Evolutionary conservation across 1,284 basidiomycete genomes (phyloP).

Genomic region (Moniliella sp.): DNA sequence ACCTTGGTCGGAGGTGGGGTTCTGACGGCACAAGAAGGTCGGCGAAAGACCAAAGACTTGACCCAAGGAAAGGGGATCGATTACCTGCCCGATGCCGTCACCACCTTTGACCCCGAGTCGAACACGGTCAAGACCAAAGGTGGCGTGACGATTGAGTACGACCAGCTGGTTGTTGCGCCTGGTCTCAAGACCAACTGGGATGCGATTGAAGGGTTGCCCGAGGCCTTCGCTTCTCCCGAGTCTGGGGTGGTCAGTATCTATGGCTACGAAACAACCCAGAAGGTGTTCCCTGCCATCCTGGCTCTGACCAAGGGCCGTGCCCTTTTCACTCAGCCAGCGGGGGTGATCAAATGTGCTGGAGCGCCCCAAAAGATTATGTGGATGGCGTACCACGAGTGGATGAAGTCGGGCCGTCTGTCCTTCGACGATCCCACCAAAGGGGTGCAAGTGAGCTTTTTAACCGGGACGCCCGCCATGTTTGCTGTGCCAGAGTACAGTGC

Average conservation of each 20-base stretch:
- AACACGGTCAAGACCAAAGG: slow-evolving; percentile 54
- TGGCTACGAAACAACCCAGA: slow-evolving; percentile 38
- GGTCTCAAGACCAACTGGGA: slow-evolving; percentile 61
- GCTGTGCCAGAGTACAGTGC: slow-evolving; percentile 62
- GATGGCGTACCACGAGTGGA: too few species aligned
- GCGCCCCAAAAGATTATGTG: too few species aligned
- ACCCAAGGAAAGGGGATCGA: neutral
- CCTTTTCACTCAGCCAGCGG: too few species aligned
- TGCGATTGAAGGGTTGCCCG: slow-evolving; percentile 52
- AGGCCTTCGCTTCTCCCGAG: slow-evolving; percentile 52
- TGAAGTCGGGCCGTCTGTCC: slow-evolving; percentile 16
- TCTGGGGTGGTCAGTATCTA: slow-evolving; percentile 86
- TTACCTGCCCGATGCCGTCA: too few species aligned
- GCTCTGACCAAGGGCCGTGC: too few species aligned
- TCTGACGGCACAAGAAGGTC: slow-evolving; percentile 45
- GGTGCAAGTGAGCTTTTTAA: slow-evolving; percentile 62
- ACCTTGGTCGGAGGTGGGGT: slow-evolving; percentile 78
- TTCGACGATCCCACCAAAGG: slow-evolving; percentile 38
- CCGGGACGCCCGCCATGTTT: slow-evolving; percentile 78
- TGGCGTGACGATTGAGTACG: slow-evolving; percentile 55
- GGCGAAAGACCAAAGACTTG: slow-evolving; percentile 41
- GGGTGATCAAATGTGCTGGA: too few species aligned
- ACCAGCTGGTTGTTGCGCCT: slow-evolving; percentile 65
- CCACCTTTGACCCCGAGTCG: too few species aligned
- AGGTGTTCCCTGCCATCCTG: too few species aligned